Conservation (phyloP, 768 basidiomycete genomes). For the Rhodotorula kratochvilovae region DNA sequence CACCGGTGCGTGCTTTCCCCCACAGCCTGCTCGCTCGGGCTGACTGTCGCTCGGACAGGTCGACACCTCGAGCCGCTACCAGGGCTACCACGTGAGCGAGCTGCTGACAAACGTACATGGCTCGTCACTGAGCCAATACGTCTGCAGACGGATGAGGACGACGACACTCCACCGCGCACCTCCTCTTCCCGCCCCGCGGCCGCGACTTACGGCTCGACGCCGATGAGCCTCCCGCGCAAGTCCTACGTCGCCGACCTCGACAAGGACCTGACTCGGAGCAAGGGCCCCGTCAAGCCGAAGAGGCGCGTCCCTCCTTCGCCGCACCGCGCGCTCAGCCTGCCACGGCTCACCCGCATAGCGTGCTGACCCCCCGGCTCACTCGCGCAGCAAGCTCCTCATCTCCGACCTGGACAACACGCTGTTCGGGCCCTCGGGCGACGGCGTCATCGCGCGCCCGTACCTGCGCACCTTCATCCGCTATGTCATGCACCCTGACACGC, state of each 20-base stretch:
- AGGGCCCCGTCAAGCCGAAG: background rate
- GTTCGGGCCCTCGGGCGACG: slow-evolving; percentile 12
- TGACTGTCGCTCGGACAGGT: no score
- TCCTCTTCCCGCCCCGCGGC: background rate
- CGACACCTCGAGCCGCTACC: no score
- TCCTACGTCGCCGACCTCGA: background rate
- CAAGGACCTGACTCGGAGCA: no score
- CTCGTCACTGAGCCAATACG: background rate
- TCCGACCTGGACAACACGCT: slow-evolving; percentile 36
- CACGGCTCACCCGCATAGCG: no score
- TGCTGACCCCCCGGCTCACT: no score
- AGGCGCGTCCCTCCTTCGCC: background rate
- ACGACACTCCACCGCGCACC: background rate
- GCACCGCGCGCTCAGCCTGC: no score
- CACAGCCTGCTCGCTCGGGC: no score
- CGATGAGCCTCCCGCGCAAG: background rate
- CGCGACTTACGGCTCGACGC: background rate
- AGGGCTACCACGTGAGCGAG: no score
- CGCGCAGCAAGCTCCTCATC: slow-evolving; percentile 11
- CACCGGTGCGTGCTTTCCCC: background rate
- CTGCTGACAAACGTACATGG: no score
- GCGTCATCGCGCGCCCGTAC: slow-evolving; percentile 30
- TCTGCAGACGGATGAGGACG: background rate
- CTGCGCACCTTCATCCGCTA: slow-evolving; percentile 31
- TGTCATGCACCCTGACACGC: slow-evolving; percentile 15